phyloP scores from a whole-genome alignment of 371 early-diverging fungal genomes.

The Apophysomyces trapeziformis region DNA sequence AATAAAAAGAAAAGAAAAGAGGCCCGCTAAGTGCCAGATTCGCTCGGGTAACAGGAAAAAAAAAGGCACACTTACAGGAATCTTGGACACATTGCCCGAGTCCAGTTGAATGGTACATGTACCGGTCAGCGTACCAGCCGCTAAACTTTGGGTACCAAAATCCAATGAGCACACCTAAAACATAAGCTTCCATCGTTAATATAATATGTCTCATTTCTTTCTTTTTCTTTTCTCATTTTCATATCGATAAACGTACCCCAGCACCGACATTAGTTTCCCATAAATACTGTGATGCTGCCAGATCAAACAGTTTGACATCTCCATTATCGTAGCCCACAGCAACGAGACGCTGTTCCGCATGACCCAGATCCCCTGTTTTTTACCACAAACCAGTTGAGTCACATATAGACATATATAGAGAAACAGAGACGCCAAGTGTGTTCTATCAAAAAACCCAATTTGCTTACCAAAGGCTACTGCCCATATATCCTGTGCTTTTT shows the following conservation, averaged over 20 bases:
- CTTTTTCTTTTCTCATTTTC: conserved; percentile 15
- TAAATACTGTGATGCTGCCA: conserved; percentile 57
- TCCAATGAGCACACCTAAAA: conserved; percentile 63
- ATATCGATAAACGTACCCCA: conserved; percentile 56
- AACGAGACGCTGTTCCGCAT: conserved; percentile 33
- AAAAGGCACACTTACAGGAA: conserved; percentile 30
- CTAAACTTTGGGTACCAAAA: conserved; percentile 55
- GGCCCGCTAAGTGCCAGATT: background rate
- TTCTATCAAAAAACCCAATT: background rate
- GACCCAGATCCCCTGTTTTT: conserved; percentile 5
- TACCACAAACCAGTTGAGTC: background rate
- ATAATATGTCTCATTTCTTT: conserved; percentile 9
- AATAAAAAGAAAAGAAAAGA: background rate
- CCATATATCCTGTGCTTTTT: conserved; percentile 73
- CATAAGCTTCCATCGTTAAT: background rate
- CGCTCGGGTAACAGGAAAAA: no score
- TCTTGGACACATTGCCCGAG: conserved; percentile 13
- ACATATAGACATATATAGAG: background rate
- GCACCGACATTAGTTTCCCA: conserved; percentile 79
- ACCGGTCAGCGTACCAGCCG: conserved; percentile 59
- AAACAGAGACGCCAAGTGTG: background rate
- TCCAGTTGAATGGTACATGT: conserved; percentile 36
- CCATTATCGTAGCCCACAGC: conserved; percentile 86
- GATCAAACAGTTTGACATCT: conserved; percentile 74
- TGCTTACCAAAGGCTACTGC: conserved; percentile 74